Percentiles rank a stretch among this genome's conserved stretches.
Evolutionary conservation across 352 stramenopile genomes (phyloP).

Genomic region (Globisporangium cystogenes): DNA sequence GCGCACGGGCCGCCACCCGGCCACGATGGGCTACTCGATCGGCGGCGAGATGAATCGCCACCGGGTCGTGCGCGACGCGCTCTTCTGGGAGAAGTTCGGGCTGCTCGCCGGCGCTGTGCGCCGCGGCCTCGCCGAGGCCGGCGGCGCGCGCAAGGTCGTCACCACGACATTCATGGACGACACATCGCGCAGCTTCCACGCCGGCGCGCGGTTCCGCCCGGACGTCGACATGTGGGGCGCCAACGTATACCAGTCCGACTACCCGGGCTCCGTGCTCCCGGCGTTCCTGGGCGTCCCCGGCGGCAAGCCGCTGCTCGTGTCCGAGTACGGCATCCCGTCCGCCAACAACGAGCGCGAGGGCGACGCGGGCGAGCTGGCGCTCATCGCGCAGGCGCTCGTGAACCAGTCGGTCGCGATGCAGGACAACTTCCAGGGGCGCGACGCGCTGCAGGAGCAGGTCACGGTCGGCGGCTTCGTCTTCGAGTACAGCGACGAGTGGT

Average conservation of each 20-base stretch:
- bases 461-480: slow-evolving; percentile 68
- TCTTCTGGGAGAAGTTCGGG: slow-evolving; percentile 64
- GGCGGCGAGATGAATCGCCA: slow-evolving; percentile 74
- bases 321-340: slow-evolving; percentile 64
- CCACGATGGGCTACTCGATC: slow-evolving; percentile 68
- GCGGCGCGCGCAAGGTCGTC: slow-evolving; percentile 60
- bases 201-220: slow-evolving; percentile 32
- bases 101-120: slow-evolving; percentile 44
- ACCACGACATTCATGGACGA: slow-evolving; percentile 77
- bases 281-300: slow-evolving; percentile 36
- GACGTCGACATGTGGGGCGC: slow-evolving; percentile 71
- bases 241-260: slow-evolving; percentile 71
- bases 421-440: slow-evolving; percentile 40
- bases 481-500: slow-evolving; percentile 78
- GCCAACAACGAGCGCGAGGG: slow-evolving; percentile 38
- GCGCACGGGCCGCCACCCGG: slow-evolving; percentile 38
- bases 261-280: slow-evolving; percentile 44
- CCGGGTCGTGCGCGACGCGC: slow-evolving; percentile 35
- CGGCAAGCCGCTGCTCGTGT: slow-evolving; percentile 45
- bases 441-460: slow-evolving; percentile 41
- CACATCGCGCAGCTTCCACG: slow-evolving; percentile 35
- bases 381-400: slow-evolving; percentile 34
- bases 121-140: slow-evolving; percentile 34
- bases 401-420: slow-evolving; percentile 51
- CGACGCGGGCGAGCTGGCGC: slow-evolving; percentile 28